Percentiles rank a stretch among this genome's conserved stretches.
Evolutionary conservation across 2,329 filamentous ascomycete species (phyloP).

Genomic region (Penicillium sp.): DNA sequence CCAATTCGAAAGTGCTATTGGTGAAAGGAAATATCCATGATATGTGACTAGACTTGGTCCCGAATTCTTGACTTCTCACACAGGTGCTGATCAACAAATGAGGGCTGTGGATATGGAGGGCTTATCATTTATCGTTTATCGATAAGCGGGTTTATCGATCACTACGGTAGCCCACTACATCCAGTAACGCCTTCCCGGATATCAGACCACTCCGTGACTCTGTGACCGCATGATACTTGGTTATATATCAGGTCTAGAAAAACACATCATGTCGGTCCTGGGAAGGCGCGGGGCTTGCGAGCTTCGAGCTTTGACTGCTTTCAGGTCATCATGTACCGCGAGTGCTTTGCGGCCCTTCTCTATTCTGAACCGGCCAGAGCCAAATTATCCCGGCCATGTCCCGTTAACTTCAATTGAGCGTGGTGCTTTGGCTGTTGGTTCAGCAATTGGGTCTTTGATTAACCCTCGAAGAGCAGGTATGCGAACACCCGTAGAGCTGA

Average conservation of each 20-base stretch:
- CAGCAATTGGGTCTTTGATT: conserved; percentile 63
- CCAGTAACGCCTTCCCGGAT: conserved; percentile 18
- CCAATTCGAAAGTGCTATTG: neutral
- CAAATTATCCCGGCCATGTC: conserved; percentile 90
- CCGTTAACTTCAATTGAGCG: conserved; percentile 81
- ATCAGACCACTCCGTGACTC: conserved; percentile 22
- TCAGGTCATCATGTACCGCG: conserved; percentile 12
- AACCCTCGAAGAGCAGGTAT: conserved; percentile 80
- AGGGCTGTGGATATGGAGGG: conserved; percentile 6
- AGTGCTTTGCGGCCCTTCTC: conserved; percentile 65
- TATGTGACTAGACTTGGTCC: neutral
- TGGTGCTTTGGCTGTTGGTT: conserved; percentile 67
- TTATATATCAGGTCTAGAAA: conserved; percentile 4
- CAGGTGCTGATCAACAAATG: conserved; percentile 4
- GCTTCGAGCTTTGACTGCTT: conserved; percentile 19
- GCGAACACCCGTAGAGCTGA: neutral
- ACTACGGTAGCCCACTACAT: conserved; percentile 11
- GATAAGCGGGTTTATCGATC: conserved; percentile 20
- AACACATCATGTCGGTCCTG: conserved; percentile 36
- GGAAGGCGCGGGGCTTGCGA: conserved; percentile 25
- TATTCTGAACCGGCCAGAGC: conserved; percentile 78
- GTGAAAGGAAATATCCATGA: neutral
- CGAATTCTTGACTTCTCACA: neutral
- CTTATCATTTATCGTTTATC: conserved; percentile 25
- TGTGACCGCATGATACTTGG: neutral